A percentile compares a stretch with the other conserved stretches of the same genome.
phyloP scores from a whole-genome alignment of 2,329 filamentous ascomycete species.

The Pseudogymnoascus sp. region DNA sequence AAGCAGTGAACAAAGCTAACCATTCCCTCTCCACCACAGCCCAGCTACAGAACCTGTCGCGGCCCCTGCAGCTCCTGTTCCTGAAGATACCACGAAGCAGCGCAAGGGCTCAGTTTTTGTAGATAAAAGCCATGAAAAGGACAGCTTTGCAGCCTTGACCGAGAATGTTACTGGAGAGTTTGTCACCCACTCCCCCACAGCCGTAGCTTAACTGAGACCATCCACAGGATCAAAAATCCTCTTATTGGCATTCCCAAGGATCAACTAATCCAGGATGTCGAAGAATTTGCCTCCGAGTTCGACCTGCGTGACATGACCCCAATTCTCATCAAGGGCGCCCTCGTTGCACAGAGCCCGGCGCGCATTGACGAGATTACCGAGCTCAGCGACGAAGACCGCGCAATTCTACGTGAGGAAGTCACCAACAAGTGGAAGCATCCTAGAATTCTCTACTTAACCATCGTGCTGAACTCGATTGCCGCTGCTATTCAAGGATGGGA shows the following conservation, averaged over 20 bases:
- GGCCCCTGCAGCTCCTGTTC: neutral
- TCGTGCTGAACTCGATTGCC: constrained; percentile 58
- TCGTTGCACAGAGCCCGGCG: constrained; percentile 32
- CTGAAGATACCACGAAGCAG: neutral
- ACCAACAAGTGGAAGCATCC: constrained; percentile 61
- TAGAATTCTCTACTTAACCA: constrained; percentile 54
- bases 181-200: neutral
- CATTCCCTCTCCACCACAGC: neutral
- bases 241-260: constrained; percentile 44
- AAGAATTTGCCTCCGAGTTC: constrained; percentile 50
- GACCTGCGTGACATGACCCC: constrained; percentile 37
- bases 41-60: neutral
- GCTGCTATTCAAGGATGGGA: constrained; percentile 47
- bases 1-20: neutral
- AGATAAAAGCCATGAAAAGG: constrained; percentile 15
- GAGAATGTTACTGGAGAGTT: constrained; percentile 23
- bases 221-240: constrained; percentile 43
- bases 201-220: neutral
- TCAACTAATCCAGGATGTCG: constrained; percentile 44
- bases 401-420: constrained; percentile 41
- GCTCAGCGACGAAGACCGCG: constrained; percentile 27
- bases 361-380: constrained; percentile 17
- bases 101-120: constrained; percentile 17
- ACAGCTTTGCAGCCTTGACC: constrained; percentile 18
- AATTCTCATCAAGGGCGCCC: constrained; percentile 24